A percentile compares a stretch with the other conserved stretches of the same genome.
phyloP scores from a whole-genome alignment of 805 yeast species.

The Monosporozyma siamensis region DNA sequence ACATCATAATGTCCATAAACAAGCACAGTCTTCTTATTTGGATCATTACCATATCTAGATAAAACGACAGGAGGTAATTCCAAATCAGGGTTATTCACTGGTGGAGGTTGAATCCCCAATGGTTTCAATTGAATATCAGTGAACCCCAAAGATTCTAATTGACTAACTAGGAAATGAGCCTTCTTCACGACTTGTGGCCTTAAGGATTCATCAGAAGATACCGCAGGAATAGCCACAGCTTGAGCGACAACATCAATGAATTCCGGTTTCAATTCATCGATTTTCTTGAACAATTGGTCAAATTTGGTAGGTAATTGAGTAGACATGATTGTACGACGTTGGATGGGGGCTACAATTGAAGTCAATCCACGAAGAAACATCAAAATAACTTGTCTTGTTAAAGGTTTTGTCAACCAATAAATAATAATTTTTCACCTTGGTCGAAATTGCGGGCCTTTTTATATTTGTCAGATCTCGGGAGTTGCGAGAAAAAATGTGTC shows the following conservation, averaged over 20 bases:
- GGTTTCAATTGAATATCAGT: conserved; percentile 72
- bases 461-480: background rate
- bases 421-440: too few relatives aligned
- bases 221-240: conserved; percentile 94
- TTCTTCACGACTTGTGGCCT: conserved; percentile 86
- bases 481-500: background rate
- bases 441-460: background rate
- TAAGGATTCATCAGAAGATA: conserved; percentile 78
- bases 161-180: conserved; percentile 70
- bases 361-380: conserved; percentile 4
- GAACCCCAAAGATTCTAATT: conserved; percentile 68
- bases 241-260: conserved; percentile 63
- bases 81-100: conserved; percentile 56
- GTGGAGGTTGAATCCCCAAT: conserved; percentile 88
- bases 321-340: background rate
- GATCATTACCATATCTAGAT: conserved; percentile 76
- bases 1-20: conserved; percentile 98
- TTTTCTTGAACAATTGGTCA: conserved; percentile 38
- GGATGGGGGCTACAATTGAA: conserved; percentile 1
- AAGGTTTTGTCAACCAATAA: too few relatives aligned
- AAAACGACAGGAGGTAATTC: conserved; percentile 92
- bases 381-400: too few relatives aligned
- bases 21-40: conserved; percentile 76
- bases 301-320: conserved; percentile 12
- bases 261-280: conserved; percentile 64